Base-by-base conservation (phyloP, 441 rosid genomes). In the Croton laevigatus region DNA sequence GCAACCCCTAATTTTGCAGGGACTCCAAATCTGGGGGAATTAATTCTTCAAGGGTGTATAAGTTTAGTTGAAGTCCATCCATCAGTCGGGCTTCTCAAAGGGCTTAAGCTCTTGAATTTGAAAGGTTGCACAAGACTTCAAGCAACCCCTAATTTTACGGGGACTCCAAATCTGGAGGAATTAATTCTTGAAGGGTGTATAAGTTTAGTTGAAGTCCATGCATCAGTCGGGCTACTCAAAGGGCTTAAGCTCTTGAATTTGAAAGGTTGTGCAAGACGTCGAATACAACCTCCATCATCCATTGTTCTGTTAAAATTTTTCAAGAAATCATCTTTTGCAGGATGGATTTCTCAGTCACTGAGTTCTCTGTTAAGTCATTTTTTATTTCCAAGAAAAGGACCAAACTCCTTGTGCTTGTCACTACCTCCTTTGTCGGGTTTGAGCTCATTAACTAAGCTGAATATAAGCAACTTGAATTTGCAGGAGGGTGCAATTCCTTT, bases 381-480 rank as follows among this genome's bases (percentile, higher is more conserved):
- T 2, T 8, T 60, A 6, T 6, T 34, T 17, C 46, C 73, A 8
- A 44, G 66, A 60, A 65, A 45, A 57, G 36, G 58, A 32, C 4
- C 57, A 34, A 48, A 34, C 7, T 20, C 44, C 17, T 12, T 55
- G 42, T 54, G 69, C 45, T 64, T 65, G 32, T 23, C 23, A 11
- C 22, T 59, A 52, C 69, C 62, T 13, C 14, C 70, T 34, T 45
- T 72, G 5, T 27, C 69, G 5, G 52, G 64, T 38, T 42, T 65
- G 17, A 8, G 20, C 8, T 61, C 62, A 9, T 53, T 67, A 11
- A 66, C 48, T 10, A 0, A 3, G 1, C 27, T 73, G 11, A 58
- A 73, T 44, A 67, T 60, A 23, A 59, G 76, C 61, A 51, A 73
- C 12, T 67, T 71, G 34, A 72, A 72, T 55, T 27, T 72, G 13